phyloP scores from a whole-genome alignment of 2,329 filamentous ascomycete species.

The Colletotrichum sp. region DNA sequence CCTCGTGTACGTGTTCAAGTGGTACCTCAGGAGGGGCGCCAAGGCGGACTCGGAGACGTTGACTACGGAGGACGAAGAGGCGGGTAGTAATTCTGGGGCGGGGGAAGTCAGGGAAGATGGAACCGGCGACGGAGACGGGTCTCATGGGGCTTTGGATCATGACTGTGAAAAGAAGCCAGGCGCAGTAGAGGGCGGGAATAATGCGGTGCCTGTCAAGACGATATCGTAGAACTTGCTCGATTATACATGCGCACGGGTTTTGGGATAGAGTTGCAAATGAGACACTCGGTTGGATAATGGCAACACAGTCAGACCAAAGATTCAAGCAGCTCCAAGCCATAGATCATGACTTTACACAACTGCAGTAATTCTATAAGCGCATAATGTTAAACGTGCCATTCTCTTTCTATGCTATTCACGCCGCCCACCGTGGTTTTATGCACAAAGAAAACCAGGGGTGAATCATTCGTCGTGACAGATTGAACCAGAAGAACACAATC shows the following conservation, averaged over 20 bases:
- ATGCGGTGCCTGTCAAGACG: neutral
- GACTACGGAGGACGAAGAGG: conserved; percentile 11
- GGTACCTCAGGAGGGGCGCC: conserved; percentile 41
- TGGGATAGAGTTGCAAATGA: neutral
- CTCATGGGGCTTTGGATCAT: neutral
- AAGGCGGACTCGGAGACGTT: conserved; percentile 27
- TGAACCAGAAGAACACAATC: neutral
- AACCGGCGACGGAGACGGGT: neutral
- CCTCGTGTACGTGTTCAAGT: conserved; percentile 51
- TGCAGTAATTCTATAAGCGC: neutral
- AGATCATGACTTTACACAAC: neutral
- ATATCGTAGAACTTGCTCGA: neutral
- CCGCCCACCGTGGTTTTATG: neutral
- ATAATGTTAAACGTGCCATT: neutral
- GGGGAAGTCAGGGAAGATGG: neutral
- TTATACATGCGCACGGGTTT: neutral
- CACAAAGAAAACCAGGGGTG: neutral
- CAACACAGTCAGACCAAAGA: neutral
- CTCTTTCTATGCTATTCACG: neutral
- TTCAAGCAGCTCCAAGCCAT: neutral
- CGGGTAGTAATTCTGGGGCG: neutral
- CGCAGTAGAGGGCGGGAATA: neutral
- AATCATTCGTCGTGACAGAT: neutral
- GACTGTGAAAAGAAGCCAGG: neutral
- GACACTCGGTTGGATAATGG: neutral